Base-by-base conservation (phyloP, 139 green algal genomes). In the Micractinium conductrix region DNA sequence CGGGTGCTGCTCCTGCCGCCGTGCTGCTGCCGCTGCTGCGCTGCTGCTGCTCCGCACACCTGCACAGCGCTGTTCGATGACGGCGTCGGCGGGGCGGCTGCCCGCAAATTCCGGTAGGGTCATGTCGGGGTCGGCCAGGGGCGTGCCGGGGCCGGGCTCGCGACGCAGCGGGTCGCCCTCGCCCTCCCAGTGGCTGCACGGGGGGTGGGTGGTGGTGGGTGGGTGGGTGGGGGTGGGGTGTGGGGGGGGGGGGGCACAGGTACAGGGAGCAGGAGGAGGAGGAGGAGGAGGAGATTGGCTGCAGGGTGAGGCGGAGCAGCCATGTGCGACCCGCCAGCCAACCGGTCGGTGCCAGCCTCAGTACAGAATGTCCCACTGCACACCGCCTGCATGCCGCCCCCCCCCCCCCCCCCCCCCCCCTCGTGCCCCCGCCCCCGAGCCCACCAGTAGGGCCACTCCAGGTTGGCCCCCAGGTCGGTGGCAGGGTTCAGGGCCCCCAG, bases 381-480 rank as follows among this genome's bases (percentile, higher is more conserved):
- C 48, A 10, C 48, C 10, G 48, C 48, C 48, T 14, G n/a, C n/a
- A n/a, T n/a, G n/a, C n/a, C n/a, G n/a, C n/a, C n/a, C n/a, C n/a
- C n/a, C n/a, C n/a, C n/a, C 19, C 69, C 14, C 67, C 16, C 65
- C 33, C 24, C 67, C 3, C 37, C 17, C 67, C 6, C 35, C 67
- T n/a, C 16, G 7, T 43, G 9, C 63, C 86, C 87, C 72, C 79
- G 72, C 88, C n/a, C n/a, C n/a, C n/a, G n/a, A n/a, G n/a, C n/a
- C n/a, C n/a, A 79, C 73, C 87, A 90, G 58, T 84, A 88, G 19
- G 87, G 87, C 45, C 79, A 90, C 33, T 62, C 79, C 55, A 65
- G n/a, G n/a, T n/a, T n/a, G n/a, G n/a, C n/a, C n/a, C n/a, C n/a
- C n/a, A n/a, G 88, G 43, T 85, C 42, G 0, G 58, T 33, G 50